Evolutionary conservation across 768 basidiomycete species (phyloP).

Genomic region (Lentinula guzmanii): DNA sequence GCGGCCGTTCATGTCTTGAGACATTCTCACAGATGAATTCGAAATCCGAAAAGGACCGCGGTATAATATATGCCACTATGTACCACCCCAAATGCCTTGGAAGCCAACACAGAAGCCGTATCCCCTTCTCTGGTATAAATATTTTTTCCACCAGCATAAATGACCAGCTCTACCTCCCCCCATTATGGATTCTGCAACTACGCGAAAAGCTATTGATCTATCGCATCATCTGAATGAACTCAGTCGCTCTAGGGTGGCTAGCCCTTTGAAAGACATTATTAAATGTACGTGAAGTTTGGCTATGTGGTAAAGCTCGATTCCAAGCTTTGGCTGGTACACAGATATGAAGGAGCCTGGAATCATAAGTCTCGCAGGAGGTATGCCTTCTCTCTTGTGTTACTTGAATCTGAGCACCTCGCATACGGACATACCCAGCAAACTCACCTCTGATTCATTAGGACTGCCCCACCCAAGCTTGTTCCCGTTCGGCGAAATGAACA

Average conservation of each 20-base stretch:
- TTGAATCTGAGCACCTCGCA: not conserved
- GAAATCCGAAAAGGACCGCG: too few species aligned
- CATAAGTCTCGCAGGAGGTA: conserved; percentile 47
- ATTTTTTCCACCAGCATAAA: not conserved
- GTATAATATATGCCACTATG: too few species aligned
- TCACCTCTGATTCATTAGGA: not conserved
- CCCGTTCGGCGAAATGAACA: conserved; percentile 2
- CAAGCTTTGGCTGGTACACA: not conserved
- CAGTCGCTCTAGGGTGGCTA: conserved; percentile 29
- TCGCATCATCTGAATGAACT: conserved; percentile 49
- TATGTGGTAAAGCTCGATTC: not conserved
- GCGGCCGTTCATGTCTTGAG: too few species aligned
- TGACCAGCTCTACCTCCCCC: not conserved
- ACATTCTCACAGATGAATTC: too few species aligned
- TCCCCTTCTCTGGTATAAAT: not conserved
- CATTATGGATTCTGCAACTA: not conserved
- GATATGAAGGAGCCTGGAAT: conserved; percentile 26
- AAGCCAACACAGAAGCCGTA: not conserved
- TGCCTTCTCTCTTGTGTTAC: not conserved
- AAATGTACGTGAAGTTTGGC: conserved; percentile 24
- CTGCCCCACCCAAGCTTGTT: conserved; percentile 9
- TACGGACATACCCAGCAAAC: not conserved
- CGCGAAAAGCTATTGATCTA: conserved; percentile 35
- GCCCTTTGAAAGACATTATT: conserved; percentile 45
- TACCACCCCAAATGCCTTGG: not conserved